Evolutionary conservation across 2,329 filamentous ascomycete species (phyloP).

Genomic region (Neophaeococcomyces aloes): DNA sequence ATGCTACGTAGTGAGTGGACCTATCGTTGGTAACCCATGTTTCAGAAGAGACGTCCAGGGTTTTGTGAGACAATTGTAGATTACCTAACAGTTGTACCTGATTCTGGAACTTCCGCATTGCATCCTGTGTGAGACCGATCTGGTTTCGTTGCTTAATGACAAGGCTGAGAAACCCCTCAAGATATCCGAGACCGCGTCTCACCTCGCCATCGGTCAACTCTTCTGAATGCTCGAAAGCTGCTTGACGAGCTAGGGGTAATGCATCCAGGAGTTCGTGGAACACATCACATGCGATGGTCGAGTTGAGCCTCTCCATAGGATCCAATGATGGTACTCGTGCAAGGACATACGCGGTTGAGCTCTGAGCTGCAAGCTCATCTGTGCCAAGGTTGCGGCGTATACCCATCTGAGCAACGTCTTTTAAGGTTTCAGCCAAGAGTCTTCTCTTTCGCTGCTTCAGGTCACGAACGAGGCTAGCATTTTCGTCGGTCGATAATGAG

Average conservation of each 20-base stretch:
- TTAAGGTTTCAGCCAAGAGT: constrained; percentile 79
- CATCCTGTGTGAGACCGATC: constrained; percentile 26
- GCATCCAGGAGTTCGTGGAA: constrained; percentile 72
- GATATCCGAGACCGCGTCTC: constrained; percentile 63
- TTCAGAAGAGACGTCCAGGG: too few species aligned
- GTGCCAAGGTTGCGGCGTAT: constrained; percentile 71
- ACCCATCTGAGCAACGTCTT: constrained; percentile 76
- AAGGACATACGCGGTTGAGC: constrained; percentile 59
- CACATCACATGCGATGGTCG: constrained; percentile 47
- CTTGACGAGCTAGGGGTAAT: constrained; percentile 55
- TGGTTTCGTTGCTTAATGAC: constrained; percentile 31
- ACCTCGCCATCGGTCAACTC: constrained; percentile 77
- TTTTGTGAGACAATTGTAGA: too few species aligned
- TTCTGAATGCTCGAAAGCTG: constrained; percentile 63
- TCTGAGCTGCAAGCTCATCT: constrained; percentile 62
- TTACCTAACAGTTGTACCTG: not conserved
- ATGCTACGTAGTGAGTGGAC: too few species aligned
- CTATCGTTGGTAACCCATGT: too few species aligned
- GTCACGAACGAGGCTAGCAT: constrained; percentile 72
- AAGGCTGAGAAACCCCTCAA: constrained; percentile 70
- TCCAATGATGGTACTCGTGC: constrained; percentile 41
- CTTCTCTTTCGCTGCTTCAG: constrained; percentile 84
- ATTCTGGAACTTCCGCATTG: constrained; percentile 22
- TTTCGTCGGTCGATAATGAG: constrained; percentile 69
- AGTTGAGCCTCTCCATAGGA: constrained; percentile 18